phyloP scores from a whole-genome alignment of 768 basidiomycete genomes.

The Phylloporus arenicola region DNA sequence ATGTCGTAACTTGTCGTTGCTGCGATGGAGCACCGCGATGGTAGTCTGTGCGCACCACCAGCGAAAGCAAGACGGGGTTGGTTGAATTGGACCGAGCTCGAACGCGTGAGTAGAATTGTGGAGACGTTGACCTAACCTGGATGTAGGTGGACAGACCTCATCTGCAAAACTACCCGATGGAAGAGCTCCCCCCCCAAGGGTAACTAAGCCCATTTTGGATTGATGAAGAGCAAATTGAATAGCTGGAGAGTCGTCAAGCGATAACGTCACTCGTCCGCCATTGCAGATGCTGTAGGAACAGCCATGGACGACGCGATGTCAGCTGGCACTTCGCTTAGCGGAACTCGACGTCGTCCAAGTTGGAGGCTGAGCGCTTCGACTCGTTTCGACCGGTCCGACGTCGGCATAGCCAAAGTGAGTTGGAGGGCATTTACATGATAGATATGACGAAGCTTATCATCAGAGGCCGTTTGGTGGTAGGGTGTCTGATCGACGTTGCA shows the following conservation, averaged over 20 bases:
- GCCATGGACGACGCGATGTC: conserved; percentile 30
- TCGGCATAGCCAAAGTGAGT: conserved; percentile 1
- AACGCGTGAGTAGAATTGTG: conserved; percentile 5
- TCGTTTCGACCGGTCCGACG: neutral
- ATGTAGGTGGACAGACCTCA: too few relatives aligned
- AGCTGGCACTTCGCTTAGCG: conserved; percentile 33
- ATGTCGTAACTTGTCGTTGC: conserved; percentile 42
- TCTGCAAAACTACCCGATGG: too few relatives aligned
- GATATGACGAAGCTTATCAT: conserved; percentile 23
- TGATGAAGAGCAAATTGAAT: too few relatives aligned
- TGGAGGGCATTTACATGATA: conserved; percentile 16
- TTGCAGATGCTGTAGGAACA: too few relatives aligned
- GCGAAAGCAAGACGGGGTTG: conserved; percentile 20
- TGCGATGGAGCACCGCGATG: conserved; percentile 45
- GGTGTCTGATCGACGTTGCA: neutral
- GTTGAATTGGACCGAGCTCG: conserved; percentile 28
- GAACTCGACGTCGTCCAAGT: conserved; percentile 33
- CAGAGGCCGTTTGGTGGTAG: neutral
- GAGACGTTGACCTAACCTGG: conserved; percentile 1
- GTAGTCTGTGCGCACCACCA: conserved; percentile 25
- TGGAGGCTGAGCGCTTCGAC: too few relatives aligned
- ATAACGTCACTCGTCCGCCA: too few relatives aligned
- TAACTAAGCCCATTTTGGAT: too few relatives aligned
- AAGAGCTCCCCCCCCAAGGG: too few relatives aligned
- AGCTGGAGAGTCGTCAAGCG: too few relatives aligned